phyloP scores from a whole-genome alignment of 2,329 filamentous ascomycete genomes.

The Colletotrichum tabaci region DNA sequence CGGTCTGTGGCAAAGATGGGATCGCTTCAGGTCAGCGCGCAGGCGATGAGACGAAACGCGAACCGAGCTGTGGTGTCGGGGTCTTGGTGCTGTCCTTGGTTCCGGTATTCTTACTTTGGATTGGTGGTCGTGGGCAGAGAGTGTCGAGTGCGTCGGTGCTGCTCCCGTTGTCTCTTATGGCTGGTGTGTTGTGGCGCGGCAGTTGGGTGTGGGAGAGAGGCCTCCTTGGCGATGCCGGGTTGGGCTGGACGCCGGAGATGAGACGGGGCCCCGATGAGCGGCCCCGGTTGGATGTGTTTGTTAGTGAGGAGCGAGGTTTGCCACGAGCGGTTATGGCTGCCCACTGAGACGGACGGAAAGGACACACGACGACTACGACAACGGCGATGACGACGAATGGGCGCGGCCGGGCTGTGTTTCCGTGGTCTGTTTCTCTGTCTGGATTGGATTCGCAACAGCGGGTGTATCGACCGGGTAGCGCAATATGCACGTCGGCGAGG shows the following conservation, averaged over 20 bases:
- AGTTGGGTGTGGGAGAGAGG: constrained; percentile 11
- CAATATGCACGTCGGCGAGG: constrained; percentile 32
- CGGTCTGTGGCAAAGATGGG: constrained; percentile 36
- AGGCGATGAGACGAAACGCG: constrained; percentile 40
- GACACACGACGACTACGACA: constrained; percentile 10
- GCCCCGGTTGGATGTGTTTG: background rate
- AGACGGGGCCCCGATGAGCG: constrained; percentile 15
- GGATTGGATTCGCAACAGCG: constrained; percentile 24
- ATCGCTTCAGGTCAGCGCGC: constrained; percentile 39
- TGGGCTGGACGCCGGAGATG: constrained; percentile 16
- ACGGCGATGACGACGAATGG: constrained; percentile 1
- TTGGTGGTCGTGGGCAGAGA: background rate
- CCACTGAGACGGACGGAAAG: background rate
- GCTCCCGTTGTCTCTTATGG: constrained; percentile 12
- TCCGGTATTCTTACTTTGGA: background rate
- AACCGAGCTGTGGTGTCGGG: constrained; percentile 38
- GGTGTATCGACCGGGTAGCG: constrained; percentile 28
- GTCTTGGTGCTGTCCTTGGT: constrained; percentile 1
- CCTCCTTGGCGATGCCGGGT: constrained; percentile 28
- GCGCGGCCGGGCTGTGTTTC: constrained; percentile 31
- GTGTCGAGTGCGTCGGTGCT: background rate
- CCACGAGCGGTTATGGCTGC: constrained; percentile 6
- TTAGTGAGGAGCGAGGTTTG: background rate
- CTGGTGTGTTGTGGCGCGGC: background rate
- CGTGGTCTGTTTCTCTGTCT: background rate